Evolutionary conservation across 164 flowering plant genomes (phyloP), one percentile per base, ranked within the genome.

Genomic region (Malania oleifera): DNA sequence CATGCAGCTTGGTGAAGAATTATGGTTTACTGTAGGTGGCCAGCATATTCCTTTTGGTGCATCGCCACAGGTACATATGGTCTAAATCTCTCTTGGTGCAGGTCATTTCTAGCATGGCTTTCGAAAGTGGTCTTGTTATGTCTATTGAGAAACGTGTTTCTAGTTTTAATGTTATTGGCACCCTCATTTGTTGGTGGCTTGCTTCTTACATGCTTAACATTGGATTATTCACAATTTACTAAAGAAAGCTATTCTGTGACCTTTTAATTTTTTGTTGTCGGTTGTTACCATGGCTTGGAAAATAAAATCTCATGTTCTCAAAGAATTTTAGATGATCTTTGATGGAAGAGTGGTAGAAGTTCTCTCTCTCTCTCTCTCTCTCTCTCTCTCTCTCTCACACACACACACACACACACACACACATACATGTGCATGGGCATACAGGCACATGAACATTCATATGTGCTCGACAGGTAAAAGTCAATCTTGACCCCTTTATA

Each of bases 31-130:
- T 35, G 83, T 85, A 67, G 97, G 99, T 28, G 96, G 95, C 13
- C 97, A 93, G 73, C 96, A 77, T 75, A 86, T 93, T 60, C 83
- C 96, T 47, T 93, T 93, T 77, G 99, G 96, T 65, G 92, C 95
- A 70, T 93, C 97, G 53, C 97, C 97, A 25, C 98, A 93, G 91
- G 98, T 86, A 63, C 71, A 41, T 29, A 45, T 31, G 17, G 3
- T 45, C 26, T 7, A 17, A 17, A 6, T 5, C 18, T n/a, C 22
- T 43, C 22, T 37, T 29, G 9, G 27, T 41, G 19, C 44, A 37
- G 47, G 19, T 20, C 26, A 54, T 11, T 29, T 34, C 15, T n/a
- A 27, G 14, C 27, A 27, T 41, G 17, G 6, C 23, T 25, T 49
- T 22, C 17, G 0, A 8, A 18, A n/a, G n/a, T 63, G 41, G 50